Base-by-base conservation (phyloP, 1,284 basidiomycete genomes). In the Ceratobasidium theobromae region DNA sequence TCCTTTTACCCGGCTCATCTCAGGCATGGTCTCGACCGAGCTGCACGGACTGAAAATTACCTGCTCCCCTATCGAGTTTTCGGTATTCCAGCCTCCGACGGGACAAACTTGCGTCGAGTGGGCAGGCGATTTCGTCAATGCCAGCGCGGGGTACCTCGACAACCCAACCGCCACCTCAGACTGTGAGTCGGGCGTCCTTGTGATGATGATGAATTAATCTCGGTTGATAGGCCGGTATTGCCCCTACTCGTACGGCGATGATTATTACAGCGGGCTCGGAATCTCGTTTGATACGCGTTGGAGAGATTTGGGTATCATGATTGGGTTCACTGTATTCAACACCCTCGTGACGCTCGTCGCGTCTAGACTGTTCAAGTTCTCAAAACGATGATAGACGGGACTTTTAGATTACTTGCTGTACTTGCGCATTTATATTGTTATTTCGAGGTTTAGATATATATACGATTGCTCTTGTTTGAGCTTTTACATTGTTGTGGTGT, bases 1-100 rank as follows among this genome's bases (percentile, higher is more conserved):
- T 51, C 62, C 60, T 2, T 93, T 86, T 77, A 92, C 89, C 1
- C 83, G 89, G 32, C 81, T 85, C n/a, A 76, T 93, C 41, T 81
- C 84, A 1, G 81, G 90, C 12, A 86, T 95, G 79, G 77, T 93
- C 62, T 83, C 89, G 0, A 92, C 88, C 14, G 92, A 91, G 72
- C 80, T 98, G 27, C 84, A 92, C 73, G 91, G 87, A 14, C 79
- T 93, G 6, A 71, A 73, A 0, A 86, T 97, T 65, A 74, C 72
- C 35, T 95, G 93, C 78, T 80, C 82, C 40, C 72, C 77, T 0
- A 81, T 84, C 57, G 91, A 94, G 73, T 91, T 87, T 72, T 78
- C 81, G 16, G 71, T 81, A 23, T 91, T 91, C 79, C 76, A 80
- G 67, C 88, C 93, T 0, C 93, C 93, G 0, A 69, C 79, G 0